phyloP scores from a whole-genome alignment of 805 yeast species.

The Brettanomyces bruxellensis region DNA sequence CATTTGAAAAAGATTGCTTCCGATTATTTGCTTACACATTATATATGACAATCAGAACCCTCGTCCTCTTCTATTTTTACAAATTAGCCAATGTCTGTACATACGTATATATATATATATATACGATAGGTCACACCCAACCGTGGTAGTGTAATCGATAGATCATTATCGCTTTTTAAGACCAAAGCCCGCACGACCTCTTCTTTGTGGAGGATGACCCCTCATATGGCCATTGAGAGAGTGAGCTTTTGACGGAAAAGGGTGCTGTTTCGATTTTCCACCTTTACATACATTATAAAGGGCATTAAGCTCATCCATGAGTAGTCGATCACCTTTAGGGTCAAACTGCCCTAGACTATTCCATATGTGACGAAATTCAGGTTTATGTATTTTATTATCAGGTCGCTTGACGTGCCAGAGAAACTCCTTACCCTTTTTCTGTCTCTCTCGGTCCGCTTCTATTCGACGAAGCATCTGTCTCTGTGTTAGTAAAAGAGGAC shows the following conservation, averaged over 20 bases:
- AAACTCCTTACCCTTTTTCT: slow-evolving; percentile 74
- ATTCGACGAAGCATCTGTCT: slow-evolving; percentile 64
- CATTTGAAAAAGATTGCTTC: too few species aligned
- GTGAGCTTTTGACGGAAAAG: too few species aligned
- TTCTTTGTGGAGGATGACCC: slow-evolving; percentile 15
- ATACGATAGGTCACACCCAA: too few species aligned
- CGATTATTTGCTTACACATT: too few species aligned
- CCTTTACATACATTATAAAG: slow-evolving; percentile 9
- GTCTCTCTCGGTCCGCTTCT: slow-evolving; percentile 90
- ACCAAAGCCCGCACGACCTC: neutral
- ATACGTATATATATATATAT: too few species aligned
- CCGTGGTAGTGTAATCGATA: too few species aligned
- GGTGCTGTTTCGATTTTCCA: neutral
- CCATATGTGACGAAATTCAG: slow-evolving; percentile 26
- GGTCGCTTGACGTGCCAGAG: slow-evolving; percentile 62
- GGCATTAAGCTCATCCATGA: slow-evolving; percentile 17
- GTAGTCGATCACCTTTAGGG: slow-evolving; percentile 12
- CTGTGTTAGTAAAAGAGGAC: slow-evolving; percentile 11
- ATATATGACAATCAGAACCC: too few species aligned
- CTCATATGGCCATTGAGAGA: neutral
- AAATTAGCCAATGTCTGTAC: too few species aligned
- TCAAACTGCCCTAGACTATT: slow-evolving; percentile 12
- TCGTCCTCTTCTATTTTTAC: too few species aligned
- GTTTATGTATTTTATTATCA: slow-evolving; percentile 7
- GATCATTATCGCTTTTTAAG: too few species aligned